phyloP scores from a whole-genome alignment of 192 early-diverging fungal genomes.

The Backusella westeae region DNA sequence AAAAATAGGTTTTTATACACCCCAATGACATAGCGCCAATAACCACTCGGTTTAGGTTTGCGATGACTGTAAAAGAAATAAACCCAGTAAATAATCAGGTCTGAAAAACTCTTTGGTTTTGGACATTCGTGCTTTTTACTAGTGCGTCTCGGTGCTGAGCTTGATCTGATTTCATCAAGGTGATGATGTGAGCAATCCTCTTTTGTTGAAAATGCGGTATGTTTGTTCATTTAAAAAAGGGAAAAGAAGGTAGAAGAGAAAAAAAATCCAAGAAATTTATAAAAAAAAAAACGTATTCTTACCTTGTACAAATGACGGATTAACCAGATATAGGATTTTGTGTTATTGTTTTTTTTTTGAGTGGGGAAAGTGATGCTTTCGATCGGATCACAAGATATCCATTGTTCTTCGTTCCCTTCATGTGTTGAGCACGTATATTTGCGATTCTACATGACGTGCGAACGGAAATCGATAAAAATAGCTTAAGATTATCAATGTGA shows the following conservation, averaged over 20 bases:
- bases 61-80: background rate
- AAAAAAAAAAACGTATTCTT: too few species aligned
- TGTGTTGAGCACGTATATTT: too few species aligned
- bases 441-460: too few species aligned
- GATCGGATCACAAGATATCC: too few species aligned
- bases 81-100: background rate
- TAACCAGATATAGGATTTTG: background rate
- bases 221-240: background rate
- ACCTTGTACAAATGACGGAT: background rate
- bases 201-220: background rate
- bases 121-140: background rate
- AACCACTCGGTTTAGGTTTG: conserved; percentile 1
- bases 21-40: background rate
- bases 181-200: background rate
- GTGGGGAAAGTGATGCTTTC: too few species aligned
- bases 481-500: too few species aligned
- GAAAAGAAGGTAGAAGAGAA: background rate
- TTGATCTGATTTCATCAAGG: background rate
- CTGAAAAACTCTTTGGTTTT: background rate
- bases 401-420: too few species aligned
- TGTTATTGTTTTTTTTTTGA: too few species aligned
- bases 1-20: conserved; percentile 29
- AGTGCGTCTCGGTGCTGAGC: background rate
- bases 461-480: too few species aligned
- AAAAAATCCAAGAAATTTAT: background rate